A percentile compares a stretch with the other conserved stretches of the same genome.
Conservation (phyloP, 306 rosid genomes). For the Morella rubra region DNA sequence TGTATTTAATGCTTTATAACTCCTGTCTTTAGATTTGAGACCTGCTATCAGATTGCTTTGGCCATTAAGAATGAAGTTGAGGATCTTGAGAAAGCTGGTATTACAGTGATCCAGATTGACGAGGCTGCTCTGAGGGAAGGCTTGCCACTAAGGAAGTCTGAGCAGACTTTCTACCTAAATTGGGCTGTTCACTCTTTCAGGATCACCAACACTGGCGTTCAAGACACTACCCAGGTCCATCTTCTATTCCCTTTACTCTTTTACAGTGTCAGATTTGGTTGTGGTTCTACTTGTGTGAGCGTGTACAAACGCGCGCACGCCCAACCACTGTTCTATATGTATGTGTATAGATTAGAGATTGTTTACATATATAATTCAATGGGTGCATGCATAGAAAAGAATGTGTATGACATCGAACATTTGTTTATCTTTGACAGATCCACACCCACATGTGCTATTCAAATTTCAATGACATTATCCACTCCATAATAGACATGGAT, state of each 20-base stretch:
- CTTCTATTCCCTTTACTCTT: conserved; percentile 5
- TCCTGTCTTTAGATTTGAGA: conserved; percentile 53
- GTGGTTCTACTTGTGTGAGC: no score
- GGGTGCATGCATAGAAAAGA: not conserved
- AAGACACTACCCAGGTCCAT: conserved; percentile 73
- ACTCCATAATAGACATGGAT: conserved; percentile 85
- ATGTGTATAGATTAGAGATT: no score
- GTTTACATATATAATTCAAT: not conserved
- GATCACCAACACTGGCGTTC: conserved; percentile 70
- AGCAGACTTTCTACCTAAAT: conserved; percentile 66
- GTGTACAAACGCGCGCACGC: no score
- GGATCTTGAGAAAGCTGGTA: conserved; percentile 83
- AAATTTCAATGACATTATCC: conserved; percentile 81
- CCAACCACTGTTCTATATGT: no score
- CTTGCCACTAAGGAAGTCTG: conserved; percentile 72
- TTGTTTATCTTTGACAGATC: conserved; percentile 44
- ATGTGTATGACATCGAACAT: not conserved
- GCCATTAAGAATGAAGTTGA: conserved; percentile 88
- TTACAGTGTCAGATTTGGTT: not conserved
- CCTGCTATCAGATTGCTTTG: conserved; percentile 91
- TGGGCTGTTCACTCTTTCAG: conserved; percentile 94
- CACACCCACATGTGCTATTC: conserved; percentile 97
- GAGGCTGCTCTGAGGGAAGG: conserved; percentile 95
- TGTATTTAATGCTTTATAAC: conserved; percentile 15
- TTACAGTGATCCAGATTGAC: conserved; percentile 76